Base-by-base conservation (phyloP, 306 rosid species). In the Cyclanthera cordifolia region DNA sequence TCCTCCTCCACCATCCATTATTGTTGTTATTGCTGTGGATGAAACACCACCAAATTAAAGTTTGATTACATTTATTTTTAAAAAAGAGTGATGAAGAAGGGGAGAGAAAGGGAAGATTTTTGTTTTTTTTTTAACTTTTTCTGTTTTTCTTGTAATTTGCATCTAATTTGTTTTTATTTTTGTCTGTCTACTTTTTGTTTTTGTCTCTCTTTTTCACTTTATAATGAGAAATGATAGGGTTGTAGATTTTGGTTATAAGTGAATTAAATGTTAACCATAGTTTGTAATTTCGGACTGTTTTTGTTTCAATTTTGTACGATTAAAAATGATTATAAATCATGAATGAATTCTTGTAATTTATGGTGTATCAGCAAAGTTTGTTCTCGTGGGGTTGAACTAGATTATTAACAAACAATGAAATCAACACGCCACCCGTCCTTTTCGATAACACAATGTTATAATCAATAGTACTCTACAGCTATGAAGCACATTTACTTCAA, bases 11-110 rank as follows among this genome's bases (percentile, higher is more conserved):
- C 48, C 54, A 15, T 49, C 72, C 64, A 60, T 52, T 61, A 27
- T 76, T 9, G 41, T 58, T 32, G 75, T 76, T 3, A 30, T 58
- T 30, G 72, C 72, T 25, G 25, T 59, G 70, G 24, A 60, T 60
- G 66, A 70, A 70, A 66, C 72, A 45, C 72, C 79, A 71, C 67
- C 72, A 64, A 84, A n/a, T n/a, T n/a, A n/a, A 78, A 76, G 78
- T 53, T 70, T 76, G 27, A 54, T 24, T 30, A 12, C 19, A 12
- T 19, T 37, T 63, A 32, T 63, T 63, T 37, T 59, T 46, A 32
- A n/a, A 30, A 30, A 55, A 73, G 47, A 71, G 37, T 59, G 61
- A 9, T 30, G 61, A 32, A 60, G 25, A 69, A 55, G 32, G 64
- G 14, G 71, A 73, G 61, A 27, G 70, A 72, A 50, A 72, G 58